Conservation (phyloP, 176 grass and related monocot species). For the Alloteropsis semialata region DNA sequence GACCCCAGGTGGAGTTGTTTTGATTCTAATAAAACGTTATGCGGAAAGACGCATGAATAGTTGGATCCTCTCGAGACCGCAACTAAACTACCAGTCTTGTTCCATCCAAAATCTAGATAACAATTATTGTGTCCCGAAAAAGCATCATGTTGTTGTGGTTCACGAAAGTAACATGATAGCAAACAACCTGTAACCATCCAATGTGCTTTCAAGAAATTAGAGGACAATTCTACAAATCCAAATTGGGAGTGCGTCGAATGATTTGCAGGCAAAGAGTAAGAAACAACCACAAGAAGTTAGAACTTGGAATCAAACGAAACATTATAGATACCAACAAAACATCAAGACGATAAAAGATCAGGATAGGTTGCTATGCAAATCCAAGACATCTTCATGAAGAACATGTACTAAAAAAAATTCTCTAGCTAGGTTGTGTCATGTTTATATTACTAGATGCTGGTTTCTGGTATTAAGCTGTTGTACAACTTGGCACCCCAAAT, state of each 20-base stretch:
- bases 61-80: conserved; percentile 10
- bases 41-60: background rate
- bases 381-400: background rate
- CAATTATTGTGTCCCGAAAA: conserved; percentile 5
- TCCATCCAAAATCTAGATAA: conserved; percentile 24
- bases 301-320: no score
- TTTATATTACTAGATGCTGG: no score
- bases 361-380: background rate
- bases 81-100: background rate
- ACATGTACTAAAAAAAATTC: background rate
- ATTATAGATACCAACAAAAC: background rate
- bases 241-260: background rate
- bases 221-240: background rate
- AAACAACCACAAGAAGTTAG: background rate
- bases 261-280: background rate
- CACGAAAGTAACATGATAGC: background rate
- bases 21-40: background rate
- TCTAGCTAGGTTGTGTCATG: background rate
- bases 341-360: background rate
- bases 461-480: no score
- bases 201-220: background rate
- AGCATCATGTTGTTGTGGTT: background rate
- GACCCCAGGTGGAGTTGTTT: background rate
- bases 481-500: background rate
- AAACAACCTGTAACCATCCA: background rate